phyloP scores from a whole-genome alignment of 257 asterid species.

The Perilla frutescens region DNA sequence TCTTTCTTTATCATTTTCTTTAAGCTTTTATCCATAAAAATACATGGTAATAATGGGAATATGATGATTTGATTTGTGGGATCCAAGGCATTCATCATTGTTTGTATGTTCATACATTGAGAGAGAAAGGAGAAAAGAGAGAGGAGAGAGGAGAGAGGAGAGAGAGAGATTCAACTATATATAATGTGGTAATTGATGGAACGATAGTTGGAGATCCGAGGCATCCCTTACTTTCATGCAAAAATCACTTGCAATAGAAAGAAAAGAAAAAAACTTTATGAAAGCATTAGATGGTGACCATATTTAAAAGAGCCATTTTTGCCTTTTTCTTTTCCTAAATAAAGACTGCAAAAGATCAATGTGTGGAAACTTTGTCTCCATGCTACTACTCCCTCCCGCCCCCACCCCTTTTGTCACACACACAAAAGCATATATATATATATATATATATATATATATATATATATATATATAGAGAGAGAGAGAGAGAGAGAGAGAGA shows the following conservation, averaged over 20 bases:
- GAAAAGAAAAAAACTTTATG: constrained; percentile 49
- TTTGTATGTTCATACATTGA: neutral
- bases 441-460: neutral
- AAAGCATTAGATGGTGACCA: constrained; percentile 58
- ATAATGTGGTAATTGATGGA: constrained; percentile 41
- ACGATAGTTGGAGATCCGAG: constrained; percentile 71
- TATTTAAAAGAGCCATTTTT: constrained; percentile 52
- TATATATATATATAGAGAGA: too few species aligned
- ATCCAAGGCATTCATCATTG: constrained; percentile 71
- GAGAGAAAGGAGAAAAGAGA: constrained; percentile 17
- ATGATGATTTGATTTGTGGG: constrained; percentile 62
- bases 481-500: too few species aligned
- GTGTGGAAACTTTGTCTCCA: constrained; percentile 97
- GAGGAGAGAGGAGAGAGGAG: constrained; percentile 21
- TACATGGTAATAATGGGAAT: constrained; percentile 44
- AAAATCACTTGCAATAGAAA: constrained; percentile 52
- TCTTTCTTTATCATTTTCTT: constrained; percentile 18
- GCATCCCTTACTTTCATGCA: constrained; percentile 87
- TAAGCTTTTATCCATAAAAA: constrained; percentile 32
- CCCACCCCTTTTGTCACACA: constrained; percentile 38
- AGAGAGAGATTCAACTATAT: constrained; percentile 37
- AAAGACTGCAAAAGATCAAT: constrained; percentile 72
- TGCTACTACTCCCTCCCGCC: constrained; percentile 2
- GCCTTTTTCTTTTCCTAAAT: constrained; percentile 53
- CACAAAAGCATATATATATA: constrained; percentile 27